Conservation (phyloP, 306 rosid species). For the Sicyos baderoa region DNA sequence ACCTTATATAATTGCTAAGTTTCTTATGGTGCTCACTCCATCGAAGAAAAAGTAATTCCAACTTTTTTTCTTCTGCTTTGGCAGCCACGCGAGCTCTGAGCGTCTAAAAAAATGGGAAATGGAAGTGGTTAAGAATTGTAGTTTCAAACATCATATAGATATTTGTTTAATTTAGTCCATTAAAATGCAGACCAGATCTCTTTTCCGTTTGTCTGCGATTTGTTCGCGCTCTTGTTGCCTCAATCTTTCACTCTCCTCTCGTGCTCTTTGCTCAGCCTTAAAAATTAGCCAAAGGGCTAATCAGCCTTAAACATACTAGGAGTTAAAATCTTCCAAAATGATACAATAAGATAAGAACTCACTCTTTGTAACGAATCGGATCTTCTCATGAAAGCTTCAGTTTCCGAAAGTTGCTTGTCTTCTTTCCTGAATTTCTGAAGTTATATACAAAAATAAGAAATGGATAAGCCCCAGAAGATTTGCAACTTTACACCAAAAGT, state of each 20-base stretch:
- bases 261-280: conserved; percentile 97
- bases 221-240: conserved; percentile 86
- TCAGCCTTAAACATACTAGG: conserved; percentile 49
- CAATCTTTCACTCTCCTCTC: conserved; percentile 90
- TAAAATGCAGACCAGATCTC: conserved; percentile 62
- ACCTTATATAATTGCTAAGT: conserved; percentile 95
- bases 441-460: conserved; percentile 1
- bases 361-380: conserved; percentile 81
- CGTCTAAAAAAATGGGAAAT: conserved; percentile 36
- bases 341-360: conserved; percentile 27
- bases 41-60: conserved; percentile 91
- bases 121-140: conserved; percentile 1
- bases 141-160: neutral
- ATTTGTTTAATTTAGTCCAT: neutral
- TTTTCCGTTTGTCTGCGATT: conserved; percentile 77
- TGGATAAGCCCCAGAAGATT: conserved; percentile 13
- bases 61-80: conserved; percentile 91
- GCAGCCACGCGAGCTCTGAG: conserved; percentile 95
- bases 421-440: conserved; percentile 89
- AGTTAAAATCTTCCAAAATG: neutral
- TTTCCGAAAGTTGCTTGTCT: conserved; percentile 72
- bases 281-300: conserved; percentile 22
- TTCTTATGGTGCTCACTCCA: conserved; percentile 93
- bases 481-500: too few relatives aligned
- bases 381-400: conserved; percentile 87